These are phyloP conservation scores for Cymbidium sinense DNA, from an alignment of 106 monocot species.

Conservation along the genomic window DNA sequence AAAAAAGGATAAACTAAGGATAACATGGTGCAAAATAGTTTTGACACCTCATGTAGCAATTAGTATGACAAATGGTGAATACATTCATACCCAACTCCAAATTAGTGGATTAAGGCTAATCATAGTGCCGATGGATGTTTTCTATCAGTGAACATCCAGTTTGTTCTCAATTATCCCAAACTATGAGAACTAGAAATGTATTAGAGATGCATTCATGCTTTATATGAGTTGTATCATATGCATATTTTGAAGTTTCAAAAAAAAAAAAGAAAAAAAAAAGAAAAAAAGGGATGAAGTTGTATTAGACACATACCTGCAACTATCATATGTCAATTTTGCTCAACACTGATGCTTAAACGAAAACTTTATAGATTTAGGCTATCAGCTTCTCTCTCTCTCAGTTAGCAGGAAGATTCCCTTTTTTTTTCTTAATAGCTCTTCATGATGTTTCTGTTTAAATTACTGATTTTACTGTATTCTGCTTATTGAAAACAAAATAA, in stretches of 20 bases:
- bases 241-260: neutral
- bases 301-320: neutral
- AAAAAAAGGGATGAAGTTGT: neutral
- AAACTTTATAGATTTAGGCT: neutral
- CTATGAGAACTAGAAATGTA: neutral
- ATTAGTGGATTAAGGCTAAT: neutral
- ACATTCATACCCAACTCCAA: neutral
- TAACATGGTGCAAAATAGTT: neutral
- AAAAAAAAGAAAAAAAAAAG: neutral
- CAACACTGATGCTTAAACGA: neutral
- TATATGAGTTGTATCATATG: neutral
- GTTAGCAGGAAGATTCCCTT: neutral
- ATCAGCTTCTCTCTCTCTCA: neutral
- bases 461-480: neutral
- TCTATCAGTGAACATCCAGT: neutral
- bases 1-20: neutral
- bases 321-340: neutral
- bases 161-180: neutral
- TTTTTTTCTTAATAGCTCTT: neutral
- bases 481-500: conserved; percentile 1
- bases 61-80: neutral
- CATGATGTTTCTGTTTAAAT: neutral
- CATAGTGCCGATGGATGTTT: neutral
- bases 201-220: neutral
- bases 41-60: neutral